These are phyloP conservation scores for Fraxinus baroniana DNA, from an alignment of 305 asterid species.

Conservation along the genomic window DNA sequence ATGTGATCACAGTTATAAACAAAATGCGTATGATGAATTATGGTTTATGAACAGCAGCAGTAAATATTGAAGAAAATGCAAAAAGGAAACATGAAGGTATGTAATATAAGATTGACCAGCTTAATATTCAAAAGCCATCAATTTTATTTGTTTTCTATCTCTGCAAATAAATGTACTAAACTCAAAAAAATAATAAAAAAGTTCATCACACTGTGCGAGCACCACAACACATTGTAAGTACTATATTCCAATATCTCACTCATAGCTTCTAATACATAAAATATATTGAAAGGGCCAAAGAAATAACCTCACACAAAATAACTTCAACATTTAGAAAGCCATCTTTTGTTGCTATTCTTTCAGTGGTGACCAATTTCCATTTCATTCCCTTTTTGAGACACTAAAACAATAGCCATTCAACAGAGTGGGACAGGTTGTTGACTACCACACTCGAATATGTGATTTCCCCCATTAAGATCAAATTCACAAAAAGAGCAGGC, in stretches of 20 bases:
- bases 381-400: background rate
- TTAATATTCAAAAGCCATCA: background rate
- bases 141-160: background rate
- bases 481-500: background rate
- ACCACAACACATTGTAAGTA: background rate
- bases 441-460: background rate
- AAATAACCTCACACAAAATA: background rate
- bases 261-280: background rate
- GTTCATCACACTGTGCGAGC: background rate
- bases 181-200: background rate
- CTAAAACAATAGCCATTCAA: background rate
- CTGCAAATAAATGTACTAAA: background rate
- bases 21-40: background rate
- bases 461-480: background rate
- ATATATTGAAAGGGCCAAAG: background rate
- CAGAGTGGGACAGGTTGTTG: background rate
- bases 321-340: background rate
- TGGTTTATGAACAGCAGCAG: background rate
- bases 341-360: background rate
- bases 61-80: background rate
- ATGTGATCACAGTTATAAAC: background rate
- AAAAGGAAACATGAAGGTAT: background rate
- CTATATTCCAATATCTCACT: background rate
- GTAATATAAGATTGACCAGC: background rate
- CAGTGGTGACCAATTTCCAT: background rate